These are phyloP conservation scores for Sarcocystis neurona DNA, from an alignment of 169 alveolate species.

Conservation along the genomic window DNA sequence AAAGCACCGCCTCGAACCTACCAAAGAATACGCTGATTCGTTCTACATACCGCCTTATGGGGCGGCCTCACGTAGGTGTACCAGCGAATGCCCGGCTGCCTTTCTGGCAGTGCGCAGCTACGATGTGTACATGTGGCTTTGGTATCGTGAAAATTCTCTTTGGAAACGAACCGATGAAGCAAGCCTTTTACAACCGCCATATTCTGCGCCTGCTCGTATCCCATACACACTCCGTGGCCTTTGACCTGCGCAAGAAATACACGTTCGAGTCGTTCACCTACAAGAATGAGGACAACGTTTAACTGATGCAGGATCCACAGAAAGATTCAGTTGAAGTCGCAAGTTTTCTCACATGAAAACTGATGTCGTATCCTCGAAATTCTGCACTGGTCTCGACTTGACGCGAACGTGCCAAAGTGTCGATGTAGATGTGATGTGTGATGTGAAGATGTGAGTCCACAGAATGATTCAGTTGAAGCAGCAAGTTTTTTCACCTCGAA, in stretches of 20 bases:
- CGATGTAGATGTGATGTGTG: conserved; percentile 36
- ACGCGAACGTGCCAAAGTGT: conserved; percentile 14
- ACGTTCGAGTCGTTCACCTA: too few species aligned
- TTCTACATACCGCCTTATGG: too few species aligned
- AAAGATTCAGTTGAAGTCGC: too few species aligned
- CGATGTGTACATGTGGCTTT: background rate
- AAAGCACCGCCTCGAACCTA: too few species aligned
- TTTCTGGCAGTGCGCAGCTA: too few species aligned
- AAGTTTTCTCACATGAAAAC: conserved; percentile 37
- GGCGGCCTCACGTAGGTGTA: too few species aligned
- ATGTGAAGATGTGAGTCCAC: too few species aligned
- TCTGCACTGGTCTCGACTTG: background rate
- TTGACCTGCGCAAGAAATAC: conserved; percentile 22
- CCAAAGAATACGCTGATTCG: too few species aligned
- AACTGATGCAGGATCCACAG: too few species aligned
- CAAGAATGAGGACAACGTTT: too few species aligned
- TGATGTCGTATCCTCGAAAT: conserved; percentile 14
- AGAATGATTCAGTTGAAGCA: too few species aligned
- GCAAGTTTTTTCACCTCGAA: conserved; percentile 49
- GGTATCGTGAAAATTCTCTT: background rate
- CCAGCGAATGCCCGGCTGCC: too few species aligned
- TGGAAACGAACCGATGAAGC: background rate
- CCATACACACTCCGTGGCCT: conserved; percentile 60
- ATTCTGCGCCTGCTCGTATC: conserved; percentile 24
- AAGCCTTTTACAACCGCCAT: conserved; percentile 30